These are phyloP conservation scores for Periconia sp. DNA, from an alignment of 2,329 filamentous ascomycete species.

Conservation along the genomic window DNA sequence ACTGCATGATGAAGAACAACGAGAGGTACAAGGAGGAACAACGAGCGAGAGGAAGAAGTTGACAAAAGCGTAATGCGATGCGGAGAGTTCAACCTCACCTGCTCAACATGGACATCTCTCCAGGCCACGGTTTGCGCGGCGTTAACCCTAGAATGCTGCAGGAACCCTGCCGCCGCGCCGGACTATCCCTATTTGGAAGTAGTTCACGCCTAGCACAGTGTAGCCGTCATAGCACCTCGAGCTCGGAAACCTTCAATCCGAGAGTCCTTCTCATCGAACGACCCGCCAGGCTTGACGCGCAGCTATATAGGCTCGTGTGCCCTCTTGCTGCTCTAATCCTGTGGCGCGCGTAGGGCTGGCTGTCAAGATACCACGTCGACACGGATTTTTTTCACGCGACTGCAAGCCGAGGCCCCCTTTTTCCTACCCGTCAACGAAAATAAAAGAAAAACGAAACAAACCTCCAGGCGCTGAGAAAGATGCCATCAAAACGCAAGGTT, in stretches of 20 bases:
- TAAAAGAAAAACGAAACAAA: constrained; percentile 4
- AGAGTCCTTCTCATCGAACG: not conserved
- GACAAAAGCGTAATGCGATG: not conserved
- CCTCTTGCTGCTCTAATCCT: not conserved
- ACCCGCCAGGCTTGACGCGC: not conserved
- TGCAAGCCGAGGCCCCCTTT: no score
- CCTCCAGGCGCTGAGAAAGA: constrained; percentile 14
- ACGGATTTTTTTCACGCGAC: no score
- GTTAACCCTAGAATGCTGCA: not conserved
- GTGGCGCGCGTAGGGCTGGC: not conserved
- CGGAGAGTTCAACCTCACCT: no score
- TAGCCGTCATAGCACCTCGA: no score
- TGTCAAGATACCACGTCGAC: no score
- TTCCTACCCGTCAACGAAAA: constrained; percentile 1
- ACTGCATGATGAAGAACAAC: constrained; percentile 28
- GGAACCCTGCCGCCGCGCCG: constrained; percentile 5
- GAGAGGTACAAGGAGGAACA: constrained; percentile 10
- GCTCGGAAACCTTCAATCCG: no score
- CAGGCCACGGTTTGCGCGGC: constrained; percentile 7
- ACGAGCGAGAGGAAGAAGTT: constrained; percentile 12
- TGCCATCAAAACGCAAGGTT: constrained; percentile 35
- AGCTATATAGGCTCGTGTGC: not conserved
- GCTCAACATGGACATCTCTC: no score
- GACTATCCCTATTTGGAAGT: constrained; percentile 4
- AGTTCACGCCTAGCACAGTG: no score